A percentile compares a stretch with the other conserved stretches of the same genome.
These are phyloP conservation scores for Fraxinus angustifolia DNA, from an alignment of 305 asterid genomes.

Conservation along the genomic window DNA sequence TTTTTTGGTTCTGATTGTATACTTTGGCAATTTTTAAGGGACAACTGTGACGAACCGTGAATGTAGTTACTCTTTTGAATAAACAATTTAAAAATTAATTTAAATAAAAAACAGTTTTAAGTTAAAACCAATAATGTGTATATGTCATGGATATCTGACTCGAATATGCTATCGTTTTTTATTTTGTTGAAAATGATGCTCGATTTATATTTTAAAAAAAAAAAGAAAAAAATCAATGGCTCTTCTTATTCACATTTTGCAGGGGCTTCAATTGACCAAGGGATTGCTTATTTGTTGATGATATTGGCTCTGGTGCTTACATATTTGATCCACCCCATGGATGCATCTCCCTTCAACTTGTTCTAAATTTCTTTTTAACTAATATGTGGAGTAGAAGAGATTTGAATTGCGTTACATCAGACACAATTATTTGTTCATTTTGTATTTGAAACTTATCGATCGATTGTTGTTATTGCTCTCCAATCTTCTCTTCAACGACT, in stretches of 20 bases:
- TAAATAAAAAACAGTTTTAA: not conserved
- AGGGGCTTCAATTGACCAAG: conserved; percentile 47
- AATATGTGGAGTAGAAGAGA: not conserved
- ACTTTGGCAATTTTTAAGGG: not conserved
- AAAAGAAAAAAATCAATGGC: not conserved
- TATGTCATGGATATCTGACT: not conserved
- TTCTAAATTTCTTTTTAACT: conserved; percentile 1
- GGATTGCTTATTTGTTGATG: conserved; percentile 47
- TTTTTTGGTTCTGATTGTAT: not conserved
- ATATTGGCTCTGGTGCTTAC: conserved; percentile 36
- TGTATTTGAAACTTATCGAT: not conserved
- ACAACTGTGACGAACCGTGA: not conserved
- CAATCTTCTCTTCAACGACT: not conserved
- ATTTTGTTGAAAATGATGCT: not conserved
- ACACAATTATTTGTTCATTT: not conserved
- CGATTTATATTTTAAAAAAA: not conserved
- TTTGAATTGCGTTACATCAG: not conserved
- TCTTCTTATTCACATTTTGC: not conserved
- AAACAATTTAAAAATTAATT: not conserved
- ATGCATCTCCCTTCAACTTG: conserved; percentile 24
- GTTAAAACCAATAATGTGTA: not conserved
- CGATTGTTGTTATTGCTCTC: not conserved
- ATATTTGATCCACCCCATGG: conserved; percentile 38
- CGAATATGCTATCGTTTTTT: not conserved
- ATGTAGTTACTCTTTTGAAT: not conserved